These are phyloP conservation scores for Mycena haematopus DNA, from an alignment of 768 basidiomycete species.

Conservation along the genomic window DNA sequence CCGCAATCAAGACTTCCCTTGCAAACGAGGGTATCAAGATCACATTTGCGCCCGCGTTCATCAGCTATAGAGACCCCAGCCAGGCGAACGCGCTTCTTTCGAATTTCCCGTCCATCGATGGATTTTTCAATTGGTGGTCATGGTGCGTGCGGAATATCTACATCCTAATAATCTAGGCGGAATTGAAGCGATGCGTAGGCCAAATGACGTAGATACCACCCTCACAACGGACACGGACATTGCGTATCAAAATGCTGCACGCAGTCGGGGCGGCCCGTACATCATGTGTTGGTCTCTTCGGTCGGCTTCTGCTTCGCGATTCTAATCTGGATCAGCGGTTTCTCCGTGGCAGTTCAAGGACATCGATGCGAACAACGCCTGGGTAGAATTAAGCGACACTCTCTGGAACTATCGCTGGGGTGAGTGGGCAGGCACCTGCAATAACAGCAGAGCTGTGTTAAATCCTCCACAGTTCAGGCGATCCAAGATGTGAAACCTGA, in stretches of 20 bases:
- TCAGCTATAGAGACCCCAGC: conserved; percentile 34
- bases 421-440: too few relatives aligned
- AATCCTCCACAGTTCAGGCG: too few relatives aligned
- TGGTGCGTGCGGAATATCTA: too few relatives aligned
- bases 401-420: conserved; percentile 38
- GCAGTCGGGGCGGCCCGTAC: conserved; percentile 33
- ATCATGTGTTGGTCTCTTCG: conserved; percentile 34
- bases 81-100: conserved; percentile 30
- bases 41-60: conserved; percentile 40
- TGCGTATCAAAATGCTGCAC: conserved; percentile 34
- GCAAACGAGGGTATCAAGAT: conserved; percentile 36
- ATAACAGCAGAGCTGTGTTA: too few relatives aligned
- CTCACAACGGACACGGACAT: conserved; percentile 37
- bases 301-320: too few relatives aligned
- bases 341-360: conserved; percentile 39
- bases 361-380: conserved; percentile 31
- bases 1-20: conserved; percentile 25
- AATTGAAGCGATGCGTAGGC: too few relatives aligned
- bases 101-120: conserved; percentile 37
- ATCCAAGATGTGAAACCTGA: conserved; percentile 34
- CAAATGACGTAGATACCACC: conserved; percentile 31
- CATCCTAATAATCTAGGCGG: too few relatives aligned
- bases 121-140: conserved; percentile 44
- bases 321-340: conserved; percentile 24
- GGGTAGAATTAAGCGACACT: conserved; percentile 35